A percentile compares a stretch with the other conserved stretches of the same genome.
phyloP scores from a whole-genome alignment of 352 stramenopile species.

The Phytopythium ostracodes region DNA sequence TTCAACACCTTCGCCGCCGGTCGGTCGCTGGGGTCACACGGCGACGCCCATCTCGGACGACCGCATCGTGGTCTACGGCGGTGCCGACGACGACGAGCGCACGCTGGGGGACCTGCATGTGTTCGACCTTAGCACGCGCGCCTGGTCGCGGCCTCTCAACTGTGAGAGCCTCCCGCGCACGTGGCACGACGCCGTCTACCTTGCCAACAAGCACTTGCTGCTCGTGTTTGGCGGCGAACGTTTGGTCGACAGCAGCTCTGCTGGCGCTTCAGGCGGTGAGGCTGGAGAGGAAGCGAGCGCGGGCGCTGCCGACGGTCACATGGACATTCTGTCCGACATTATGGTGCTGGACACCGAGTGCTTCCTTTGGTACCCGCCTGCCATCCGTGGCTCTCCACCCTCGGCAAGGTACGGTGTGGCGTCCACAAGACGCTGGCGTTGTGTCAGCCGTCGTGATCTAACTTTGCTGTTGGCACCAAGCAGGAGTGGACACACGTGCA shows the following conservation, averaged over 20 bases:
- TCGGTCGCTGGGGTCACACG: constrained; percentile 87
- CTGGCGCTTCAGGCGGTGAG: background rate
- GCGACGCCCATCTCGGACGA: constrained; percentile 86
- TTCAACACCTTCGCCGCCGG: constrained; percentile 10
- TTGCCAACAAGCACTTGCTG: constrained; percentile 85
- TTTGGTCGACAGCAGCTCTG: constrained; percentile 7
- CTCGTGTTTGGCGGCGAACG: constrained; percentile 92
- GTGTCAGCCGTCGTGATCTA: background rate
- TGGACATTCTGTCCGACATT: constrained; percentile 77
- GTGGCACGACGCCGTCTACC: constrained; percentile 90
- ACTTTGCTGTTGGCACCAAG: background rate
- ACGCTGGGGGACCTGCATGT: constrained; percentile 87
- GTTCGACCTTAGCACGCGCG: constrained; percentile 69
- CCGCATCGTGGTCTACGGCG: constrained; percentile 89
- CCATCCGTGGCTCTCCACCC: constrained; percentile 64
- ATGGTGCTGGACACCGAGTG: constrained; percentile 94
- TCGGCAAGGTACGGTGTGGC: constrained; percentile 22
- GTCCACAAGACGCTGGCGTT: background rate
- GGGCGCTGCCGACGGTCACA: constrained; percentile 42
- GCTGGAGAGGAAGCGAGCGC: constrained; percentile 1
- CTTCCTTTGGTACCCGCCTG: constrained; percentile 92
- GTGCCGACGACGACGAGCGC: constrained; percentile 80
- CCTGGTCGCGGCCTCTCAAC: constrained; percentile 85
- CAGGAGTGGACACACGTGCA: constrained; percentile 72
- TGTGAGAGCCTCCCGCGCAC: constrained; percentile 85